phyloP scores from a whole-genome alignment of 1,284 basidiomycete species.

The Sporisorium sorghi region DNA sequence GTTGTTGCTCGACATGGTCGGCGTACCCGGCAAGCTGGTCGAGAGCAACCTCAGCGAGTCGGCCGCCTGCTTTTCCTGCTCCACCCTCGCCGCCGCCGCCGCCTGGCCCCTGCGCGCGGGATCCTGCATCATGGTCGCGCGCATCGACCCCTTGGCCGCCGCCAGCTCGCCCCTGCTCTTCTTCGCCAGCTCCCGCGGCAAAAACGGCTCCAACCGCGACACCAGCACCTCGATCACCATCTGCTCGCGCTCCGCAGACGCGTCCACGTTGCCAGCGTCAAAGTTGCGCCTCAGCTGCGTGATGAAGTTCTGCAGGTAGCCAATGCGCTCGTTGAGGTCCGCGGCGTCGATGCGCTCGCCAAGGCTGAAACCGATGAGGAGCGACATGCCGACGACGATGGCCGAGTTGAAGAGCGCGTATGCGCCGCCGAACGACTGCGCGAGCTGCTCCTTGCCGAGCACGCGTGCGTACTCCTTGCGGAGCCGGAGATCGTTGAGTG shows the following conservation, averaged over 20 bases:
- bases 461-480: slow-evolving; percentile 40
- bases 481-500: slow-evolving; percentile 48
- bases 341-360: slow-evolving; percentile 40
- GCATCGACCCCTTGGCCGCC: slow-evolving; percentile 46
- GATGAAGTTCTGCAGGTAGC: slow-evolving; percentile 50
- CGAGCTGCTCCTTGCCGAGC: slow-evolving; percentile 40
- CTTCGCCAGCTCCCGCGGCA: slow-evolving; percentile 36
- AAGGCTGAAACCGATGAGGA: slow-evolving; percentile 43
- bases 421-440: slow-evolving; percentile 49
- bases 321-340: slow-evolving; percentile 44
- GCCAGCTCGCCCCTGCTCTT: slow-evolving; percentile 38
- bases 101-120: slow-evolving; percentile 22
- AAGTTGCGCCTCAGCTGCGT: slow-evolving; percentile 42
- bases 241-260: slow-evolving; percentile 47
- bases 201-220: slow-evolving; percentile 42
- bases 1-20: slow-evolving; percentile 32
- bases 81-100: slow-evolving; percentile 24
- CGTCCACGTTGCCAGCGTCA: slow-evolving; percentile 52
- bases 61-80: slow-evolving; percentile 46
- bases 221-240: slow-evolving; percentile 52
- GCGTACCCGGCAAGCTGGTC: slow-evolving; percentile 38
- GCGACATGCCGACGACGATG: slow-evolving; percentile 51
- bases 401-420: slow-evolving; percentile 55
- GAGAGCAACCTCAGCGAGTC: slow-evolving; percentile 43
- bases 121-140: slow-evolving; percentile 45